Base-by-base conservation (phyloP, 805 yeast species). In the Clavispora carvajalis region DNA sequence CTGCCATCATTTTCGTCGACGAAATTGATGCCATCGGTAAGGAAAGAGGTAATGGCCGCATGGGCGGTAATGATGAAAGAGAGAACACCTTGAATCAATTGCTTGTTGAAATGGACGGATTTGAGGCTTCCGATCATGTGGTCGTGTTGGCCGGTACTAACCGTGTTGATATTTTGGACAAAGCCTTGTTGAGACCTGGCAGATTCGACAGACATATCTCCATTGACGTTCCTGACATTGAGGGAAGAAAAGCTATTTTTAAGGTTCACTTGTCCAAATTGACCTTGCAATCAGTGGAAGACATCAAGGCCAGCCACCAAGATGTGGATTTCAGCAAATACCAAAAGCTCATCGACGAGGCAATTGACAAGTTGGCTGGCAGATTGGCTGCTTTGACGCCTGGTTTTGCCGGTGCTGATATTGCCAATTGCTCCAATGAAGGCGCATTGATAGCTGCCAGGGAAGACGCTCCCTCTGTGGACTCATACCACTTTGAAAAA, bases 21-120 rank as follows among this genome's bases (percentile, higher is more conserved):
- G 99, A 93, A 67, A 93, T 93, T 48, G 99, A 93, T 71, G 99
- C 99, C n/a, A 95, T 93, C 57, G 99, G 99, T 55, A 88, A 89
- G 56, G 88, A 89, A 34, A 67, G 82, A 58, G 77, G 82, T n/a
- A 80, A 81, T 62, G 89, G 90, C 22, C 78, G 79, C 46, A 73
- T 75, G 40, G 93, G 96, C 40, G 87, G 95, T 19, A 88, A 91
- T 57, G 99, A 93, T 62, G 99, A 93, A 66, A 83, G 96, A 59
- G 99, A 93, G 63, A 85, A 95, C 17, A 93, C 99, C 0, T 74
- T 93, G 54, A 93, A 93, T 63, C 99, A 93, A 70, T 74, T 93
- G 36, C 74, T 93, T 45, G 99, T 93, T 31, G 99, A 93, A 67
- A 93, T 93, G 99, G 99, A 93, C 64, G 99, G 99, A 6, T 93